Conservation (phyloP, 2,329 filamentous ascomycete species). For the Tolypocladium pustulatum region DNA sequence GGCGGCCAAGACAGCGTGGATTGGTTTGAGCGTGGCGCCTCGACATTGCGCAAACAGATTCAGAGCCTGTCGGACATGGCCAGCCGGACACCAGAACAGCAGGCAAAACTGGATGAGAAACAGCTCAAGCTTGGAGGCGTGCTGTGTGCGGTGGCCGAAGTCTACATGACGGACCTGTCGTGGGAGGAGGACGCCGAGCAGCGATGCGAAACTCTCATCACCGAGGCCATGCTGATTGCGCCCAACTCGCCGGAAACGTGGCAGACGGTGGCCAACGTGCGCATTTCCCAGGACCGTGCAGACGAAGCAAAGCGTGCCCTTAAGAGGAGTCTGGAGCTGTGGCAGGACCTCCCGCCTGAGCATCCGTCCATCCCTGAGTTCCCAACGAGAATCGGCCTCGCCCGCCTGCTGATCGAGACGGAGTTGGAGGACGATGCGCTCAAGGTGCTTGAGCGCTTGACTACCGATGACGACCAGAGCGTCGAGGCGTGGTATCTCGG, state of each 20-base stretch:
- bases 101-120: slow-evolving; percentile 50
- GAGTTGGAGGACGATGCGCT: slow-evolving; percentile 78
- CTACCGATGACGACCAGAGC: slow-evolving; percentile 83
- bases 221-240: slow-evolving; percentile 78
- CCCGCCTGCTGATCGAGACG: slow-evolving; percentile 81
- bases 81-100: slow-evolving; percentile 26
- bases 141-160: slow-evolving; percentile 88
- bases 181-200: slow-evolving; percentile 86
- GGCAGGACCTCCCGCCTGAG: slow-evolving; percentile 66
- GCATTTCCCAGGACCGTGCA: slow-evolving; percentile 73
- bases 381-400: slow-evolving; percentile 71
- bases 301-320: slow-evolving; percentile 77
- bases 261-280: slow-evolving; percentile 87
- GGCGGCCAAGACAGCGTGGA: slow-evolving; percentile 54
- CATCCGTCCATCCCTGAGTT: slow-evolving; percentile 75
- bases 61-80: slow-evolving; percentile 44
- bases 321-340: slow-evolving; percentile 67
- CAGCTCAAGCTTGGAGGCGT: slow-evolving; percentile 76
- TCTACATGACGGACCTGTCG: slow-evolving; percentile 97
- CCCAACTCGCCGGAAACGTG: slow-evolving; percentile 79
- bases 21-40: slow-evolving; percentile 63
- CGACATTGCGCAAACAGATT: slow-evolving; percentile 62
- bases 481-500: slow-evolving; percentile 96
- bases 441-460: slow-evolving; percentile 71
- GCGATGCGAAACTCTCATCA: slow-evolving; percentile 78